Base-by-base conservation (phyloP, 148 eudicot genomes). In the Salicornia ramosissima region DNA sequence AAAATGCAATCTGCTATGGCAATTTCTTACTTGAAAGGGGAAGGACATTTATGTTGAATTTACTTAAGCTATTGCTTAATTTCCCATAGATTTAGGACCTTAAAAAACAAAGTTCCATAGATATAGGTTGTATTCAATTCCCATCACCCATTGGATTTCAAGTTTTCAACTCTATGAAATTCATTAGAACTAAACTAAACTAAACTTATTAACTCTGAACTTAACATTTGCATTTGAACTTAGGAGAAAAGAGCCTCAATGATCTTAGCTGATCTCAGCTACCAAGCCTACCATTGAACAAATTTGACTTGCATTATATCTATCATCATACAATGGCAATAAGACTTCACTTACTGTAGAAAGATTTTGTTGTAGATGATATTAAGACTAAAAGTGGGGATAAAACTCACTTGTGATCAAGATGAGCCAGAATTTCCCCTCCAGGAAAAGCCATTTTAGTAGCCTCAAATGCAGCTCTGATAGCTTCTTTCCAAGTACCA, bases 401-500 rank as follows among this genome's bases (percentile, higher is more conserved):
- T 45, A 12, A 46, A 33, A 73, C 86, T 80, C 29, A 87, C 86
- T 87, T 87, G 49, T 87, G 88, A 77, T 87, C 88, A 74, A 87
- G 83, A 79, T 87, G 91, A 36, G 88, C 91, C 78, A 82, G 2
- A 71, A 87, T 75, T 79, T 84, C 86, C 29, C 88, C 91, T 59
- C 81, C 85, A 25, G 88, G 88, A 62, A 84, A 87, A 80, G 85
- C 80, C 68, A 80, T 83, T 69, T 61, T 52, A 36, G 91, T 87
- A 69, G 88, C 86, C 74, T 83, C 91, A 68, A 64, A 84, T 75
- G 88, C 77, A 75, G 72, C 82, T 77, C 54, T 81, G 25, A 90
- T 93, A 54, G 98, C 83, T 45, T 88, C 70, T 73, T 78, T 87
- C 98, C 98, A 93, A 62, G 92, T 90, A 52, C 96, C 98, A 62